Percentiles rank a stretch among this genome's conserved stretches.
These are phyloP conservation scores for Kazachstania sp. DNA, from an alignment of 1,139 yeast genomes.

Conservation along the genomic window DNA sequence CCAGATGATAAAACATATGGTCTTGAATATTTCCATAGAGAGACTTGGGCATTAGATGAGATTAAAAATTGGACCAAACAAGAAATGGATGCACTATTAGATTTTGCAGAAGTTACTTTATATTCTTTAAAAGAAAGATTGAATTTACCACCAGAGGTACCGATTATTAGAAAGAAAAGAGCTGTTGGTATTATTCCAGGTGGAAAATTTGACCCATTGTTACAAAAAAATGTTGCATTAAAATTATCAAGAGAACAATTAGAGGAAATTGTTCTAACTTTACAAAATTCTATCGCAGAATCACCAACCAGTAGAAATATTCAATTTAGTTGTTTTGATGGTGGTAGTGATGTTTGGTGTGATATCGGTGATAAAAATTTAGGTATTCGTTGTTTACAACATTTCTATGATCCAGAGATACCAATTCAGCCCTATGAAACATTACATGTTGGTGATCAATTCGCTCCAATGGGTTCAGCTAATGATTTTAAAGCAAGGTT, in stretches of 20 bases:
- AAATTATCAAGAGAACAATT: conserved; percentile 70
- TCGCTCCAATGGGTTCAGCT: conserved; percentile 77
- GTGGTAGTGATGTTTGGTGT: conserved; percentile 96
- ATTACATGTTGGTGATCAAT: conserved; percentile 92
- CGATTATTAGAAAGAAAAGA: conserved; percentile 68
- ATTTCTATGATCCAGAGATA: conserved; percentile 38
- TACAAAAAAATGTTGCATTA: conserved; percentile 37
- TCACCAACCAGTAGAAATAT: conserved; percentile 46
- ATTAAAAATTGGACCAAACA: conserved; percentile 59
- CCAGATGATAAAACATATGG: conserved; percentile 21
- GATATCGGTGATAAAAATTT: conserved; percentile 92
- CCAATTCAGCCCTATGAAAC: conserved; percentile 49
- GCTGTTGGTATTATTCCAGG: conserved; percentile 81
- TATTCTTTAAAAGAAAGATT: conserved; percentile 47
- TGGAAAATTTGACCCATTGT: conserved; percentile 19
- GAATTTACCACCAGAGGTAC: conserved; percentile 47
- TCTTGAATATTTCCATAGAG: conserved; percentile 53
- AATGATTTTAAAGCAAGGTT: conserved; percentile 89
- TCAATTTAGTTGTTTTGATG: conserved; percentile 90
- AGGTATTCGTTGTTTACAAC: conserved; percentile 78
- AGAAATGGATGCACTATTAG: conserved; percentile 56
- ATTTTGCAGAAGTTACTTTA: conserved; percentile 58
- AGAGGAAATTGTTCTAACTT: conserved; percentile 81
- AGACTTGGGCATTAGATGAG: conserved; percentile 65
- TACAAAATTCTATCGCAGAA: conserved; percentile 54